Percentiles rank a stretch among this genome's conserved stretches.
Conservation (phyloP, 306 rosid genomes). For the Comarum palustre region DNA sequence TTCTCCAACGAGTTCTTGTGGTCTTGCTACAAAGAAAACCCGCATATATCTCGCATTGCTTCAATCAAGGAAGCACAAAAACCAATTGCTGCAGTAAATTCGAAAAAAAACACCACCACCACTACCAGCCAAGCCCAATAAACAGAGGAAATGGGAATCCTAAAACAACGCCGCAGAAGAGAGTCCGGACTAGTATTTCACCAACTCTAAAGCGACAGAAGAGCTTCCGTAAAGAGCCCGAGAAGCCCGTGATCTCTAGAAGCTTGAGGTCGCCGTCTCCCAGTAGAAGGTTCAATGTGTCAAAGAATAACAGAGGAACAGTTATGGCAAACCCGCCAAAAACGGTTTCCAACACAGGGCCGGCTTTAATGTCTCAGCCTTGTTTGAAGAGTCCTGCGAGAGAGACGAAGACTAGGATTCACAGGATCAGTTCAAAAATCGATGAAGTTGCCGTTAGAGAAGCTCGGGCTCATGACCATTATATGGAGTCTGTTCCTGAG, state of each 20-base stretch:
- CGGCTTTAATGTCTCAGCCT: slow-evolving; percentile 19
- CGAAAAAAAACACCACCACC: slow-evolving; percentile 8
- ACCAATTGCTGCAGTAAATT: neutral
- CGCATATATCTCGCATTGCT: slow-evolving; percentile 56
- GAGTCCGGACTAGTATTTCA: slow-evolving; percentile 50
- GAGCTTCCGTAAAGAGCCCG: slow-evolving; percentile 61
- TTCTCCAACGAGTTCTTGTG: slow-evolving; percentile 67
- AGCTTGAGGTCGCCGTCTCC: slow-evolving; percentile 12
- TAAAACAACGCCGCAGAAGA: slow-evolving; percentile 44
- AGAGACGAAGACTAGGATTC: slow-evolving; percentile 36
- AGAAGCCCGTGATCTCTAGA: slow-evolving; percentile 20
- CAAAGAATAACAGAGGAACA: neutral
- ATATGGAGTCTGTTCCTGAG: slow-evolving; percentile 37
- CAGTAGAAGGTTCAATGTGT: slow-evolving; percentile 1
- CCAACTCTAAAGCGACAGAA: slow-evolving; percentile 60
- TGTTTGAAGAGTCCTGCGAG: slow-evolving; percentile 34
- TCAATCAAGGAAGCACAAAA: slow-evolving; percentile 43
- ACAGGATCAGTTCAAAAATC: slow-evolving; percentile 51
- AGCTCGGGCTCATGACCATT: slow-evolving; percentile 31
- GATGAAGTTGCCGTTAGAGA: slow-evolving; percentile 57
- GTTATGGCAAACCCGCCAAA: slow-evolving; percentile 1
- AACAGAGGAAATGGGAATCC: slow-evolving; percentile 21
- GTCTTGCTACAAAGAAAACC: slow-evolving; percentile 68
- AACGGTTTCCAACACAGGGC: slow-evolving; percentile 19
- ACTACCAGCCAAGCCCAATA: slow-evolving; percentile 12